Evolutionary conservation across 2,329 filamentous ascomycete genomes (phyloP).

Genomic region (Scedosporium boydii): DNA sequence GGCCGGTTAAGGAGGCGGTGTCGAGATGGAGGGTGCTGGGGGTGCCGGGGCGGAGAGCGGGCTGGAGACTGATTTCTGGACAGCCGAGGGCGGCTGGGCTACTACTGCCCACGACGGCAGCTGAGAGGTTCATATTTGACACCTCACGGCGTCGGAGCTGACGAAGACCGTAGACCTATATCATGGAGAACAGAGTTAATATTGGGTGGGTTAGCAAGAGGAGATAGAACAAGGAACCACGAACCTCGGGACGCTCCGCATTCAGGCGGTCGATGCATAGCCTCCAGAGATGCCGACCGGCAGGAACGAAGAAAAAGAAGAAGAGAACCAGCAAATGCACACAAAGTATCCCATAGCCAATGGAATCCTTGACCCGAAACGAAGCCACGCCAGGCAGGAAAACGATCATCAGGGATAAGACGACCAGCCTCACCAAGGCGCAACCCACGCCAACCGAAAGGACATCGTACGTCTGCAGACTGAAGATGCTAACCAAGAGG

Average conservation of each 20-base stretch:
- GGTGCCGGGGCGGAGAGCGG: not conserved
- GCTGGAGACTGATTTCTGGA: not conserved
- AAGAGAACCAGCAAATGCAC: slow-evolving; percentile 60
- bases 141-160: slow-evolving; percentile 16
- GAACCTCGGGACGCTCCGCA: not conserved
- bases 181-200: slow-evolving; percentile 2
- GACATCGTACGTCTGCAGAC: slow-evolving; percentile 46
- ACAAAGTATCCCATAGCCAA: slow-evolving; percentile 58
- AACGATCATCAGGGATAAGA: slow-evolving; percentile 27
- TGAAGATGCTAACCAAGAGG: slow-evolving; percentile 28
- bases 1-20: slow-evolving; percentile 8
- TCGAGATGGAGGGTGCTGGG: slow-evolving; percentile 5
- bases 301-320: slow-evolving; percentile 40
- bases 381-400: slow-evolving; percentile 53
- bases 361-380: slow-evolving; percentile 52
- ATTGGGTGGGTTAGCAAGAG: not conserved
- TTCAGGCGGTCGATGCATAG: slow-evolving; percentile 4
- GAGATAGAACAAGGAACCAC: not conserved
- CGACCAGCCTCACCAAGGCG: slow-evolving; percentile 47
- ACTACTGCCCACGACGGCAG: not conserved
- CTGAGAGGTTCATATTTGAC: slow-evolving; percentile 5
- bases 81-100: not conserved
- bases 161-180: slow-evolving; percentile 16
- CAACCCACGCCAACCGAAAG: slow-evolving; percentile 62
- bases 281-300: slow-evolving; percentile 2